Percentiles rank a stretch among this genome's conserved stretches.
phyloP scores from a whole-genome alignment of 768 basidiomycete genomes.

The Lentinula sp. region DNA sequence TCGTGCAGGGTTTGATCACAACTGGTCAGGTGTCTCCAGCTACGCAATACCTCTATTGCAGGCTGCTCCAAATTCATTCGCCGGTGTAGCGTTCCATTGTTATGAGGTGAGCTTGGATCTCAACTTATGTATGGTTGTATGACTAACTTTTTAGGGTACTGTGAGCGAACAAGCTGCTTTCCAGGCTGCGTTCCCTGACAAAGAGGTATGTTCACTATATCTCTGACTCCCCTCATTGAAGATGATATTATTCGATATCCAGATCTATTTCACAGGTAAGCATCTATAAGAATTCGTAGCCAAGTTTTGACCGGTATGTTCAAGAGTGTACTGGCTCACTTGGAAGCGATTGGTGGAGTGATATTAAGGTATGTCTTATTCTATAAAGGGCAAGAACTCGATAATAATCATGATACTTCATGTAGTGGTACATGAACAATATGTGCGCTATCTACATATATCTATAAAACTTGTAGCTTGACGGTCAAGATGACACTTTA shows the following conservation, averaged over 20 bases:
- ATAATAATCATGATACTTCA: background rate
- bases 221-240: background rate
- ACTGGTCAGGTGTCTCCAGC: conserved; percentile 60
- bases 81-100: conserved; percentile 60
- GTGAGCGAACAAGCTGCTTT: conserved; percentile 51
- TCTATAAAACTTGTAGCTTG: background rate
- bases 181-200: conserved; percentile 47
- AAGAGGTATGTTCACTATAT: conserved; percentile 31
- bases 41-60: conserved; percentile 66
- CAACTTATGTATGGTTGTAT: background rate
- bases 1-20: conserved; percentile 45
- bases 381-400: background rate
- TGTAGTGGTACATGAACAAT: conserved; percentile 65
- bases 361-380: conserved; percentile 53
- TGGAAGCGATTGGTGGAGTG: conserved; percentile 73
- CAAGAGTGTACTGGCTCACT: conserved; percentile 60
- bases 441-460: conserved; percentile 30
- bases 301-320: background rate
- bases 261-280: conserved; percentile 40
- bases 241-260: background rate
- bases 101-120: background rate
- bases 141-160: conserved; percentile 23
- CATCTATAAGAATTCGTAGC: background rate
- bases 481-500: background rate
- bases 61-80: conserved; percentile 46